Percentiles rank a stretch among this genome's conserved stretches.
These are phyloP conservation scores for Nematocida minor DNA, from an alignment of 371 early-diverging fungal species.

Conservation along the genomic window DNA sequence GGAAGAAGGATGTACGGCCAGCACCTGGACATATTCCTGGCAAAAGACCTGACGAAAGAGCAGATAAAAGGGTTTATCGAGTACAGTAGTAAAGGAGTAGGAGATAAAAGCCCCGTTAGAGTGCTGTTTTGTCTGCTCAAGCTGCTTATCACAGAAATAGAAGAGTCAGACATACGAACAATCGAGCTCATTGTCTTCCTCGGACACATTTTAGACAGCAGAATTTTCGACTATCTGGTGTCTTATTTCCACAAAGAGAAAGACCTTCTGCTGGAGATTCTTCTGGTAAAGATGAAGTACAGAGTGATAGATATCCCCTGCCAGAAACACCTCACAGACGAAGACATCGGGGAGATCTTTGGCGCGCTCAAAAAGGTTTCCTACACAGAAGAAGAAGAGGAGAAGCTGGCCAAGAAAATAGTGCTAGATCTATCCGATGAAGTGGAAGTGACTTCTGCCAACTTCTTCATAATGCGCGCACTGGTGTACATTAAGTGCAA, in stretches of 20 bases:
- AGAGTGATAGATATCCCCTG: background rate
- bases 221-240: constrained; percentile 26
- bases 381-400: constrained; percentile 2
- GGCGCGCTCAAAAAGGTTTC: background rate
- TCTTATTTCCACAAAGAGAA: constrained; percentile 39
- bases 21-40: background rate
- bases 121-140: background rate
- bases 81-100: background rate
- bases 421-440: constrained; percentile 6
- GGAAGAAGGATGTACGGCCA: constrained; percentile 2
- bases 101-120: background rate
- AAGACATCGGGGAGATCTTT: constrained; percentile 13
- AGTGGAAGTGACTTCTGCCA: background rate
- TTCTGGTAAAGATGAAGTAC: constrained; percentile 25
- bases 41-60: background rate
- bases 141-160: constrained; percentile 18
- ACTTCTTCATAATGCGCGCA: background rate
- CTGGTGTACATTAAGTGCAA: constrained; percentile 1
- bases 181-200: constrained; percentile 26
- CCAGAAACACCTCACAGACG: constrained; percentile 7
- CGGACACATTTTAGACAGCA: constrained; percentile 4
- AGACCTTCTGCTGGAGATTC: constrained; percentile 36
- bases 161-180: constrained; percentile 18
- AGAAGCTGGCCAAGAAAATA: constrained; percentile 1
- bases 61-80: background rate